These are phyloP conservation scores for Monosporascus sp. DNA, from an alignment of 2,329 filamentous ascomycete species.

Conservation along the genomic window DNA sequence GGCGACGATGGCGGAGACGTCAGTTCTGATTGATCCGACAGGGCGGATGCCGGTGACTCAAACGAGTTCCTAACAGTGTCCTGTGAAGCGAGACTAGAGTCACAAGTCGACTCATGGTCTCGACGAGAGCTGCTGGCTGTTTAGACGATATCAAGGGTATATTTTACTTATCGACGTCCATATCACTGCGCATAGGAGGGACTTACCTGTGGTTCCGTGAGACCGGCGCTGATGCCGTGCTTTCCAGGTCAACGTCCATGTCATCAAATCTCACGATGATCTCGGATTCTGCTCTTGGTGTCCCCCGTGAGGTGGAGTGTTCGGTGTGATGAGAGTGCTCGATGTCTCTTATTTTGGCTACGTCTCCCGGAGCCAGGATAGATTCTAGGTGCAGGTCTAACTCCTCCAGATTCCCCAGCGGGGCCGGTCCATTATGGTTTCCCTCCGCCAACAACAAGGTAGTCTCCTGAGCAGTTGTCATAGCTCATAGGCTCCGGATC, in stretches of 20 bases:
- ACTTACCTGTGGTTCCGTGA: slow-evolving; percentile 22
- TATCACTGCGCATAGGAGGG: neutral
- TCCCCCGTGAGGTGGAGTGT: slow-evolving; percentile 17
- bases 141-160: slow-evolving; percentile 10
- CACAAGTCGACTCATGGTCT: slow-evolving; percentile 17
- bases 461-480: slow-evolving; percentile 22
- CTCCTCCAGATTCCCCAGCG: slow-evolving; percentile 21
- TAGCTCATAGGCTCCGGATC: slow-evolving; percentile 20
- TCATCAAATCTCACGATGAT: slow-evolving; percentile 26
- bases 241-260: slow-evolving; percentile 19
- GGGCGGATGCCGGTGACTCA: slow-evolving; percentile 47
- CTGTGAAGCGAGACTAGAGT: slow-evolving; percentile 5
- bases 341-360: slow-evolving; percentile 16
- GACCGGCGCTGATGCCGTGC: slow-evolving; percentile 12
- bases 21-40: slow-evolving; percentile 51
- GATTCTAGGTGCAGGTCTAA: slow-evolving; percentile 24
- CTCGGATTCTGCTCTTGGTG: slow-evolving; percentile 24
- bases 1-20: slow-evolving; percentile 47
- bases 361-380: slow-evolving; percentile 17
- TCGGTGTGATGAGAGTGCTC: slow-evolving; percentile 13
- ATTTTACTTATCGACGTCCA: neutral
- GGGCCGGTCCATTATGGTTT: slow-evolving; percentile 14
- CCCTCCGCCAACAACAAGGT: slow-evolving; percentile 19
- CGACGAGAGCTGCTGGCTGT: slow-evolving; percentile 20
- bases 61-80: slow-evolving; percentile 34